Evolutionary conservation across 106 monocot species (phyloP), one percentile per base, ranked within the genome.

Genomic region (Gastrodia elata): DNA sequence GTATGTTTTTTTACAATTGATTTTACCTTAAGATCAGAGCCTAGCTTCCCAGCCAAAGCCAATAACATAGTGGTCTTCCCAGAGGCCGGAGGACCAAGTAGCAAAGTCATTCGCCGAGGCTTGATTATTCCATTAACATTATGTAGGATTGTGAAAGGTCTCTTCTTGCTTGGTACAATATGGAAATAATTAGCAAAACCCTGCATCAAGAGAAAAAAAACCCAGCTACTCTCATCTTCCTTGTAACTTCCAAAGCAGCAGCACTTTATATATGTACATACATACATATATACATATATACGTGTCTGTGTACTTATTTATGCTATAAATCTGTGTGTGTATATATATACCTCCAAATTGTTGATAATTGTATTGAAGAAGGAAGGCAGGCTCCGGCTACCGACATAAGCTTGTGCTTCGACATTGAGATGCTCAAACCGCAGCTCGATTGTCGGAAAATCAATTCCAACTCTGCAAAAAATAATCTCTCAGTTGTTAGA

Each of bases 101-200:
- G 14, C 71, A 28, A 15, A 7, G 37, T 35, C 20, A 61, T 76
- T 82, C 82, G n/a, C n/a, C 42, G 7, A 71, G 86, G 86, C 72
- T 67, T 86, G 48, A 86, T 71, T 48, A 86, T 75, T 75, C 86
- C 86, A 33, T 69, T 86, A 46, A 83, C 43, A 40, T 77, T 80
- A 36, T 82, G 76, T 59, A 86, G 80, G 25, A 86, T 83, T 13
- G 80, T 65, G 10, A 86, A 8, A 6, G 72, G 74, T 49, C 37
- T 83, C 80, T 86, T 86, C 61, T 59, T 70, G 72, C 74, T 86
- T 34, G 83, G 77, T 38, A 86, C 36, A 35, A 86, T 69, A 25
- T 72, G 80, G 38, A 87, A 81, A 32, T 14, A 61, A 68, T 71
- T 83, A 68, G 68, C 76, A 34, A 68, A 10, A 5, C 65, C 72